These are phyloP conservation scores for Lyophyllum shimeji DNA, from an alignment of 768 basidiomycete genomes.

Conservation along the genomic window DNA sequence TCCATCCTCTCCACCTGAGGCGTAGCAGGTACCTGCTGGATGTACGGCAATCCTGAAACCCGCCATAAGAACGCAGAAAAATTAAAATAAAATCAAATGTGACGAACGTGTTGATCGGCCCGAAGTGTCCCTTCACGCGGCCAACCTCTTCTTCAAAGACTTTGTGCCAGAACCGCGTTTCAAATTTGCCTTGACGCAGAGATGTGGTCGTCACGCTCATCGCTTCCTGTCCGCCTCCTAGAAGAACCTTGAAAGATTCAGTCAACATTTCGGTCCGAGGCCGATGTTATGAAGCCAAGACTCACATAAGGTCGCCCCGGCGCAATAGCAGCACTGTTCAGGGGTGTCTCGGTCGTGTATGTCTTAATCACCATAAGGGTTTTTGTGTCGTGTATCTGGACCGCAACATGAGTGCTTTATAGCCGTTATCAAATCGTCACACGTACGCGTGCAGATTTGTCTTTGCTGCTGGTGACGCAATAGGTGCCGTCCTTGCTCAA, in stretches of 20 bases:
- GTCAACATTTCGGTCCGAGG: neutral
- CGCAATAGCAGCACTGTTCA: conserved; percentile 91
- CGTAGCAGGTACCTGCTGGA: conserved; percentile 83
- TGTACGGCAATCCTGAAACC: conserved; percentile 82
- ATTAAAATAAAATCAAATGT: neutral
- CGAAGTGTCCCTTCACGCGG: conserved; percentile 96
- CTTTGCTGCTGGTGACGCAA: conserved; percentile 95
- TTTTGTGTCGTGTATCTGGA: conserved; percentile 83
- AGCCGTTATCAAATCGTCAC: neutral
- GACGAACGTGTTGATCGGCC: conserved; percentile 92
- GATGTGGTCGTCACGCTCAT: conserved; percentile 97
- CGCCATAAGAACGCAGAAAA: conserved; percentile 4
- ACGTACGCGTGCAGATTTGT: conserved; percentile 90
- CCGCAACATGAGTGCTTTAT: neutral
- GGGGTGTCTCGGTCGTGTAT: conserved; percentile 87
- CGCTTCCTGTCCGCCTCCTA: conserved; percentile 98
- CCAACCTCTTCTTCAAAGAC: conserved; percentile 97
- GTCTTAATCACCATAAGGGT: conserved; percentile 91
- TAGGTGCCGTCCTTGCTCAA: conserved; percentile 88
- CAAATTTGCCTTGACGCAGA: conserved; percentile 93
- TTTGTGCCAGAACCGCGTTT: conserved; percentile 98
- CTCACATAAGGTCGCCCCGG: conserved; percentile 82
- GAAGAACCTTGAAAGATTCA: conserved; percentile 57
- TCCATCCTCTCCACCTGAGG: conserved; percentile 96
- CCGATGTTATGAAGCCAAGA: neutral